These are phyloP conservation scores for Aquilaria agallochum DNA, from an alignment of 441 rosid genomes.

Conservation along the genomic window DNA sequence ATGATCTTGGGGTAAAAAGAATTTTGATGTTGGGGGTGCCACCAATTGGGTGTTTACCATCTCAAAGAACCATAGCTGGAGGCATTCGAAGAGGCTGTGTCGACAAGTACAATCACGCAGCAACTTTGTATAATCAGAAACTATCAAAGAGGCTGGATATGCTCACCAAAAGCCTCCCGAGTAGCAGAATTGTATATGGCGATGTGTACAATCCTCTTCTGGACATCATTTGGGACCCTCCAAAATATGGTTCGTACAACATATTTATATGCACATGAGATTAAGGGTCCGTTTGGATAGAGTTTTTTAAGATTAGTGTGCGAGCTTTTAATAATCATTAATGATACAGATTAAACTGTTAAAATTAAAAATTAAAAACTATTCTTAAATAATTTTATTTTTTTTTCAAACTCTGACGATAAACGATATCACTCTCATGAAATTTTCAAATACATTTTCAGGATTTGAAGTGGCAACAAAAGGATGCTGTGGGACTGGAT, in stretches of 20 bases:
- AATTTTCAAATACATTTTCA: constrained; percentile 10
- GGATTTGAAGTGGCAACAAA: constrained; percentile 41
- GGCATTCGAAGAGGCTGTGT: constrained; percentile 36
- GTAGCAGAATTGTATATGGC: constrained; percentile 36
- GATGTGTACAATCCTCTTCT: constrained; percentile 39
- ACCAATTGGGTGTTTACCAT: constrained; percentile 64
- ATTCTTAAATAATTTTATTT: neutral
- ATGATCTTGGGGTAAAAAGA: constrained; percentile 50
- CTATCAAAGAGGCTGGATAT: constrained; percentile 26
- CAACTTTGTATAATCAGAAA: constrained; percentile 42
- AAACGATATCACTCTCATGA: neutral
- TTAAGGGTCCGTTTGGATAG: too few relatives aligned
- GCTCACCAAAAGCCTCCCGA: constrained; percentile 21
- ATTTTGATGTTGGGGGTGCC: constrained; percentile 45
- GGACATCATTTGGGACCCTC: constrained; percentile 36
- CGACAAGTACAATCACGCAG: constrained; percentile 31
- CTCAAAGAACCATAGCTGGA: constrained; percentile 52
- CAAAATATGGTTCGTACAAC: constrained; percentile 26
- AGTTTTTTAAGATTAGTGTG: too few relatives aligned
- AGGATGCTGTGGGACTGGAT: constrained; percentile 76
- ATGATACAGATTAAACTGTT: neutral
- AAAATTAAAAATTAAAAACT: too few relatives aligned
- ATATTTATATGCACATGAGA: too few relatives aligned
- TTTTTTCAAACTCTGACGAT: too few relatives aligned
- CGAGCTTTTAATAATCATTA: too few relatives aligned